phyloP scores from a whole-genome alignment of 177 flowering plant species.

The Vitis hybrid region DNA sequence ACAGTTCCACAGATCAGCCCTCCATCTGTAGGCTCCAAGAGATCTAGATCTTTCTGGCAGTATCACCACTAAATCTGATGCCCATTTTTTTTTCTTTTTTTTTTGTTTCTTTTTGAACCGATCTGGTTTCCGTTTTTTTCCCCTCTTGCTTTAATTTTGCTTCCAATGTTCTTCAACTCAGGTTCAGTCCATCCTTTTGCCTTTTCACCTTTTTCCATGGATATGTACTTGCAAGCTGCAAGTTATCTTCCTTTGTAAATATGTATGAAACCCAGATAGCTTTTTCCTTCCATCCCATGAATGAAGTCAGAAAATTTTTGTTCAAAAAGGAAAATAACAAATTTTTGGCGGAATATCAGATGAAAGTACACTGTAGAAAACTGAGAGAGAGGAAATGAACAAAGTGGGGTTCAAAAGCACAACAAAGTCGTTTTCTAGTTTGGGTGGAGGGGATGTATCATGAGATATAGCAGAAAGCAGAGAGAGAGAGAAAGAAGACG shows the following conservation, averaged over 20 bases:
- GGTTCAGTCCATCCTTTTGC: no score
- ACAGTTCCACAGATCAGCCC: conserved; percentile 61
- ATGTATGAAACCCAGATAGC: no score
- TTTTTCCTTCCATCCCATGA: not conserved
- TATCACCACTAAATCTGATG: not conserved
- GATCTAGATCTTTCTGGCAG: conserved; percentile 40
- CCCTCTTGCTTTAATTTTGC: not conserved
- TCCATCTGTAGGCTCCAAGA: conserved; percentile 35
- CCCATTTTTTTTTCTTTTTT: not conserved
- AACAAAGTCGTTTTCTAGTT: not conserved
- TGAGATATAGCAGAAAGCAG: not conserved
- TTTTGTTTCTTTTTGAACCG: not conserved
- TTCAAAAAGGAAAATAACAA: not conserved
- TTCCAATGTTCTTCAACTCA: no score
- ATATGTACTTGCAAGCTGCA: no score
- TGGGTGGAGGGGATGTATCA: not conserved
- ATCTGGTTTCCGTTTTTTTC: not conserved
- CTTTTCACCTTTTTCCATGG: no score
- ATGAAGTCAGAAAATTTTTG: not conserved
- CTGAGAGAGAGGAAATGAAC: not conserved
- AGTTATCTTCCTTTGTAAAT: no score
- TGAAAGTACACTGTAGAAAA: no score
- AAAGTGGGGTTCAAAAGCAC: not conserved
- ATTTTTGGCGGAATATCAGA: not conserved
- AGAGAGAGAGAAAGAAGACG: not conserved